These are phyloP conservation scores for Vaccinium myrtillus DNA, from an alignment of 148 eudicot species.

Conservation along the genomic window DNA sequence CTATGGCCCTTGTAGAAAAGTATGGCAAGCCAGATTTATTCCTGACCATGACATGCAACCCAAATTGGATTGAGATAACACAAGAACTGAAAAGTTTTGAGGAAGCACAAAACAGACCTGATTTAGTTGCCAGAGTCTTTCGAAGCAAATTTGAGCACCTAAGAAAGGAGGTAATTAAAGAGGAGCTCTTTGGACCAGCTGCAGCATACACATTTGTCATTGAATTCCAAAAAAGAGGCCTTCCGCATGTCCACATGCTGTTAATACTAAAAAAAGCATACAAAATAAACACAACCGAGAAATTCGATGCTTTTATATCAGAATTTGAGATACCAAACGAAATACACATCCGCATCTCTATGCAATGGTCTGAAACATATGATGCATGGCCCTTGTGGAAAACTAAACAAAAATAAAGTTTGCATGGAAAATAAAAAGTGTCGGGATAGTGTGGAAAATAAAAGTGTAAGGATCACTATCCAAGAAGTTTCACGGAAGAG, in stretches of 20 bases:
- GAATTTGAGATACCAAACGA: background rate
- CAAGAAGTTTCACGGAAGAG: background rate
- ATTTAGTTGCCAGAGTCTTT: background rate
- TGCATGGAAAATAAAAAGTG: background rate
- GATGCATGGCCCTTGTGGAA: too few relatives aligned
- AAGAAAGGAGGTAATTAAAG: background rate
- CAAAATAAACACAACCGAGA: background rate
- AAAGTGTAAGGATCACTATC: background rate
- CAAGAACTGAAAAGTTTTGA: background rate
- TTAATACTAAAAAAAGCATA: background rate
- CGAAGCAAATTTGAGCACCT: background rate
- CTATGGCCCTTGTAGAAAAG: background rate
- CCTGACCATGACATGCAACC: background rate
- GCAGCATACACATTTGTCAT: background rate
- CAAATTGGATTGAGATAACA: background rate
- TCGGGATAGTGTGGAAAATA: background rate
- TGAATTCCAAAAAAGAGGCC: background rate
- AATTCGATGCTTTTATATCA: background rate
- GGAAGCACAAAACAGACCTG: background rate
- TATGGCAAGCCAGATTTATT: background rate
- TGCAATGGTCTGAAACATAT: too few relatives aligned
- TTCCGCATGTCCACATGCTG: background rate
- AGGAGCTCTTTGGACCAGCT: background rate
- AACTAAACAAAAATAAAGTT: background rate
- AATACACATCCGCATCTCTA: too few relatives aligned